Evolutionary conservation across 2,329 filamentous ascomycete species (phyloP), one percentile per base, ranked within the genome.

Genomic region (Hymenoscyphus salicellus): DNA sequence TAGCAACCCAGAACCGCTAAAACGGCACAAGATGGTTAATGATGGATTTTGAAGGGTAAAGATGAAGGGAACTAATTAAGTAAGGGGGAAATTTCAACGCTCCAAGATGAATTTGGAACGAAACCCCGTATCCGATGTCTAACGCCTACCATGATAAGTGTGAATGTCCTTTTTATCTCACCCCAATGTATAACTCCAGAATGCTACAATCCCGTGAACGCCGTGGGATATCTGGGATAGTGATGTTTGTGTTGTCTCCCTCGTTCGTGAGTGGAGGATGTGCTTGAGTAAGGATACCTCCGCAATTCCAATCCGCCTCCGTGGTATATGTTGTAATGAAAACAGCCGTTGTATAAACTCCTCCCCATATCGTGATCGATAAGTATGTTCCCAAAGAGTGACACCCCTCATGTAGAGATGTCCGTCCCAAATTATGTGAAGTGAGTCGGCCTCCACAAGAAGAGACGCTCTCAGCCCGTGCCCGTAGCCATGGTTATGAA

Each of bases 301-400:
- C 46, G 8, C 46, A 38, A 5, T 52, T 23, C 46, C 46, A 52
- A 46, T 3, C 17, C 20, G 2, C 4, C 20, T 20, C 20, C 46
- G 20, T 52, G 46, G 46, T 52, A 52, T 52, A 52, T 52, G 46
- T 5, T 52, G 46, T 26, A 52, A 52, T 52, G 46, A 52, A 52
- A 23, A 23, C 46, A 26, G 20, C 20, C 46, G 20, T 14, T 52
- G 20, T 23, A 26, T 52, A 5, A 52, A 28, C 14, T 26, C 1
- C 8, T 52, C 46, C 20, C 46, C 46, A 26, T 26, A 26, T 52
- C 5, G 46, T 23, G 28, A 8, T 14, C 10, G 10, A 52, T 52
- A 23, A 28, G 20, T 23, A 26, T 14, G 46, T 52, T 52, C 6
- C 46, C 46, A 26, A 52, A 52, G 46, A 52, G 23, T 23, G 46